Evolutionary conservation across 768 basidiomycete genomes (phyloP).

Genomic region (Boletus rubropictus): DNA sequence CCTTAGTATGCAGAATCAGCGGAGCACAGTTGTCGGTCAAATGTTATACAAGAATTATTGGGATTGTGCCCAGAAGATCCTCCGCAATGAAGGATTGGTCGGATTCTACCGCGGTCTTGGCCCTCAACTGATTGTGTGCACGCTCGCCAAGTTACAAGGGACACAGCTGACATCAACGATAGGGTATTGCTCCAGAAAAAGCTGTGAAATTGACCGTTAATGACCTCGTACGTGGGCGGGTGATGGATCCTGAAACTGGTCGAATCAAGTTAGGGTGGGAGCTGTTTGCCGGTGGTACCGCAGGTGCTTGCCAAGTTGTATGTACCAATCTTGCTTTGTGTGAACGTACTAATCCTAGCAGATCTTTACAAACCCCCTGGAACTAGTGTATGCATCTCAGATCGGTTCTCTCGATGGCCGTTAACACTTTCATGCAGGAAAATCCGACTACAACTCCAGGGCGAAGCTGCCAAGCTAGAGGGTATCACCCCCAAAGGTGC

Average conservation of each 20-base stretch:
- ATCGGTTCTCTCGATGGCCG: neutral
- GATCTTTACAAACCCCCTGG: constrained; percentile 96
- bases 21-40: constrained; percentile 94
- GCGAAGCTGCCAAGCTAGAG: constrained; percentile 85
- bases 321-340: constrained; percentile 30
- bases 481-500: constrained; percentile 81
- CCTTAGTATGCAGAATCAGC: constrained; percentile 91
- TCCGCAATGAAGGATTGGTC: constrained; percentile 85
- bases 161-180: constrained; percentile 8
- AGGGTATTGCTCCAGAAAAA: constrained; percentile 96
- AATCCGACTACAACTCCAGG: constrained; percentile 93
- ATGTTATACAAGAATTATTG: constrained; percentile 93
- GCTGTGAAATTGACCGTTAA: constrained; percentile 98
- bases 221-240: constrained; percentile 76
- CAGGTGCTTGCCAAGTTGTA: constrained; percentile 98
- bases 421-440: constrained; percentile 45
- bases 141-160: neutral
- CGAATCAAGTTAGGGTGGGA: constrained; percentile 91
- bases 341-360: constrained; percentile 30
- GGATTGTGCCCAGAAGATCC: constrained; percentile 91
- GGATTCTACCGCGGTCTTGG: constrained; percentile 98
- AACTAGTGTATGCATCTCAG: constrained; percentile 69
- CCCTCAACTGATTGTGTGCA: constrained; percentile 81
- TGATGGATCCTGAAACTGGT: constrained; percentile 94
- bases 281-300: constrained; percentile 82